phyloP scores from a whole-genome alignment of 2,329 filamentous ascomycete genomes.

The Dichotomopilus funicola region DNA sequence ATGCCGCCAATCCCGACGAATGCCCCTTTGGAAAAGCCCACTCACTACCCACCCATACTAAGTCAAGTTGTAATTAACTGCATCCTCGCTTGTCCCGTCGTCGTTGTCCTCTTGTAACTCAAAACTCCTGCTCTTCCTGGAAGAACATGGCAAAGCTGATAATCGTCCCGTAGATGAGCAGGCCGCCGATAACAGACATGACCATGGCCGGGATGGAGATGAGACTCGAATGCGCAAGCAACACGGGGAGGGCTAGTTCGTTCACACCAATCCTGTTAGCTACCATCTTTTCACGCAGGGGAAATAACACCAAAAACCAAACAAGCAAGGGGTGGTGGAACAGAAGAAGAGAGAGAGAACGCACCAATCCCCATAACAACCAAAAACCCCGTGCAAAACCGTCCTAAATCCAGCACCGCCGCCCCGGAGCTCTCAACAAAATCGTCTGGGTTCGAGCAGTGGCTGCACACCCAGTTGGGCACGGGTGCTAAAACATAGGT shows the following conservation, averaged over 20 bases:
- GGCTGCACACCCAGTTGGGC: constrained; percentile 91
- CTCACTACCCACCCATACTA: not conserved
- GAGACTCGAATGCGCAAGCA: constrained; percentile 79
- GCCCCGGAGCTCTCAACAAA: constrained; percentile 82
- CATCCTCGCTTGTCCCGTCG: no score
- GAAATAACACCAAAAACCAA: not conserved
- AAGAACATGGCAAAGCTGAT: constrained; percentile 99
- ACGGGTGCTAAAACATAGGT: constrained; percentile 91
- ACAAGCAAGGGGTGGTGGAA: no score
- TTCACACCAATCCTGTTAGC: not conserved
- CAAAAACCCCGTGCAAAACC: constrained; percentile 91
- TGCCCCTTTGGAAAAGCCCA: not conserved
- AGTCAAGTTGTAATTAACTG: no score
- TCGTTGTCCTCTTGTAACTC: not conserved
- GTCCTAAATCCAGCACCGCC: constrained; percentile 83
- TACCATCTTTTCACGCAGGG: not conserved
- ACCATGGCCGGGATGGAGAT: constrained; percentile 82
- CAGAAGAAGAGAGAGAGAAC: constrained; percentile 32
- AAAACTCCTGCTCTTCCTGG: constrained; percentile 96
- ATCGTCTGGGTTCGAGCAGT: constrained; percentile 87
- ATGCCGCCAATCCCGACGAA: not conserved
- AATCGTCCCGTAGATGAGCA: constrained; percentile 96
- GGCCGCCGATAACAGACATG: constrained; percentile 88
- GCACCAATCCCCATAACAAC: constrained; percentile 95
- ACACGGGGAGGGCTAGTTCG: constrained; percentile 67